Evolutionary conservation across 495 filamentous ascomycete genomes (phyloP), one percentile per base, ranked within the genome.

Genomic region (Trichocladium uniseriatum): DNA sequence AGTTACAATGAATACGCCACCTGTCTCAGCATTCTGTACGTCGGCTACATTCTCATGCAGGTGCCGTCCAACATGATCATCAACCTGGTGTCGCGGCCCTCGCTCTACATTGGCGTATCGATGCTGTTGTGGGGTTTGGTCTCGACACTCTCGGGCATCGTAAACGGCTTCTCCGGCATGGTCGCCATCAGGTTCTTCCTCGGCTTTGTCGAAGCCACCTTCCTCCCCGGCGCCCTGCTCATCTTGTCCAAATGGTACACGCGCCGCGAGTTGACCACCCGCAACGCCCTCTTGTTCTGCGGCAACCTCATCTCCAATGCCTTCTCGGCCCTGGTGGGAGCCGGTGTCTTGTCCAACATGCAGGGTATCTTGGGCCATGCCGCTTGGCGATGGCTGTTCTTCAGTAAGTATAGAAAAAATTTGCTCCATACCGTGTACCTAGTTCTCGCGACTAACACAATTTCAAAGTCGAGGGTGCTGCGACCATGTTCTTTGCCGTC

Each of bases 71-170:
- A 67, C 58, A 65, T 70, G 49, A 49, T 59, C 51, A 64, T 68
- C 53, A 69, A 67, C 57, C 58, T 59, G 54, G 64, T 70, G 48
- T 34, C 66, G 39, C 58, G 68, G 5, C 68, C 65, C 2, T 69
- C 67, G 0, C 48, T 64, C 20, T 67, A 75, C 66, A 61, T 77
- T 62, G 70, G 79, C 0, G 61, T 55, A 18, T 69, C 76, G 32
- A 86, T 84, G 79, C 47, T 80, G 14, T 48, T 81, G 4, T 88
- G 84, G 84, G 82, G 82, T n/a, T 62, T 80, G 11, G 79, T 88
- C 43, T 83, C 80, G 0, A 79, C 77, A 0, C 67, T 72, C 2
- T 80, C 77, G 16, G 82, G 78, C 34, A 71, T 69, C 21, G 77
- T 71, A 5, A 71, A 76, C 13, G 79, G 69, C 62, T 86, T 75